phyloP scores from a whole-genome alignment of 176 grass and related monocot genomes.

The Lolium multiflorum region DNA sequence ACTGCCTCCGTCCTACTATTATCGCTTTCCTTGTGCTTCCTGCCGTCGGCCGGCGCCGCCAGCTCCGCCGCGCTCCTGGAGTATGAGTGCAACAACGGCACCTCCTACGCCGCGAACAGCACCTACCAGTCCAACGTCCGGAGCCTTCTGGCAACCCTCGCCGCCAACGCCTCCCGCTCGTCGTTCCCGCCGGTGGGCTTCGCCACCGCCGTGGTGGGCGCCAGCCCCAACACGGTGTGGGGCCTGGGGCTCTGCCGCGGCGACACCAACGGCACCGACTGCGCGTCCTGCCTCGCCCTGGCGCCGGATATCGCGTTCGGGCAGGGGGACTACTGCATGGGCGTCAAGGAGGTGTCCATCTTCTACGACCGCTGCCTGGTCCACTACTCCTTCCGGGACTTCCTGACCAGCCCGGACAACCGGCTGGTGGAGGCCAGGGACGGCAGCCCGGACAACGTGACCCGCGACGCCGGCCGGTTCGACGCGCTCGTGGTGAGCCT shows the following conservation, averaged over 20 bases:
- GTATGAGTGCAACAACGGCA: constrained; percentile 25
- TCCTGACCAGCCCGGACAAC: constrained; percentile 11
- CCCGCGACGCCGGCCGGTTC: neutral
- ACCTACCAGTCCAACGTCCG: constrained; percentile 50
- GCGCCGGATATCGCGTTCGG: neutral
- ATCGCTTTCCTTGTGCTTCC: neutral
- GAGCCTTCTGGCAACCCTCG: constrained; percentile 11
- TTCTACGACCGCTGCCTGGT: constrained; percentile 54
- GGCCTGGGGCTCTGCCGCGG: constrained; percentile 51
- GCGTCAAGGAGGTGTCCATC: constrained; percentile 11
- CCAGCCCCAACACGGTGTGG: neutral
- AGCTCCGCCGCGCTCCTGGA: neutral
- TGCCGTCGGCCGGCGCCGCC: neutral
- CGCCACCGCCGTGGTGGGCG: neutral
- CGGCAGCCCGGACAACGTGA: neutral
- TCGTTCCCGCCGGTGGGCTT: neutral
- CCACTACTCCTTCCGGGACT: constrained; percentile 32
- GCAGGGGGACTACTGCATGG: neutral
- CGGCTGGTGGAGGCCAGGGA: neutral
- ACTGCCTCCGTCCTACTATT: neutral
- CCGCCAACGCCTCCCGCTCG: constrained; percentile 14
- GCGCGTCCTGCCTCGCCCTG: constrained; percentile 40
- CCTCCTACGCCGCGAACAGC: constrained; percentile 26
- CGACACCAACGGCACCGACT: constrained; percentile 41
- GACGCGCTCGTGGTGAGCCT: neutral